Percentiles rank a stretch among this genome's conserved stretches.
Evolutionary conservation across 805 yeast genomes (phyloP).

Genomic region (Candida boleticola): DNA sequence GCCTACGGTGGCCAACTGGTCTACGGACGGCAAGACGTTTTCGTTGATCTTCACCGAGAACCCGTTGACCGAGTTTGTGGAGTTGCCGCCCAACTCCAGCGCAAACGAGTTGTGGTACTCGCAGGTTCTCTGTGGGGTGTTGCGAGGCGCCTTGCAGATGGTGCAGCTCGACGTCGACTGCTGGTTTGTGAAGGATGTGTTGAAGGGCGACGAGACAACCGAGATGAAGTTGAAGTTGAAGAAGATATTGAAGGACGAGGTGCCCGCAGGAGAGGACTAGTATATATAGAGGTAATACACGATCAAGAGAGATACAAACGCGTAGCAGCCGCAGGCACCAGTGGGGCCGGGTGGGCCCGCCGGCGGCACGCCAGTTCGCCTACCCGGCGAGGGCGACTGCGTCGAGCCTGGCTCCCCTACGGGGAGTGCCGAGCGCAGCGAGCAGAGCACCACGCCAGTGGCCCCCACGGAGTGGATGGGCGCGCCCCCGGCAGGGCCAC

Average conservation of each 20-base stretch:
- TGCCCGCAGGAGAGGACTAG: slow-evolving; percentile 94
- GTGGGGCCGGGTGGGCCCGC: background rate
- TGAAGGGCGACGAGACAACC: slow-evolving; percentile 80
- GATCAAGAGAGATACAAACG: too few relatives aligned
- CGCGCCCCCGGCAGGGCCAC: background rate
- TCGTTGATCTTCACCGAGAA: slow-evolving; percentile 75
- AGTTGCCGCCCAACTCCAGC: slow-evolving; percentile 78
- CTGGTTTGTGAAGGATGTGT: slow-evolving; percentile 70
- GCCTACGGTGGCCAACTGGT: slow-evolving; percentile 76
- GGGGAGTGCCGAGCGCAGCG: too few relatives aligned
- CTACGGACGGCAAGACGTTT: slow-evolving; percentile 71
- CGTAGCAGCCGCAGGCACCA: background rate
- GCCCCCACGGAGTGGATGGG: background rate
- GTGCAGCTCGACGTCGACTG: slow-evolving; percentile 91
- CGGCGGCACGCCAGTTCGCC: too few relatives aligned
- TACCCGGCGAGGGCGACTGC: too few relatives aligned
- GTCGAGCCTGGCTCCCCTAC: too few relatives aligned
- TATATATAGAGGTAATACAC: background rate
- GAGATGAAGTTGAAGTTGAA: slow-evolving; percentile 73
- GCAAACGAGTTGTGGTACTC: slow-evolving; percentile 85
- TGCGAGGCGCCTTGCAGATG: slow-evolving; percentile 92
- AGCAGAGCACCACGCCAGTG: background rate
- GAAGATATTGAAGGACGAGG: slow-evolving; percentile 82
- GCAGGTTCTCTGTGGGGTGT: slow-evolving; percentile 83
- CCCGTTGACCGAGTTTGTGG: slow-evolving; percentile 94